These are phyloP conservation scores for Oryza meridionalis DNA, from an alignment of 176 grass and related monocot genomes.

Conservation along the genomic window DNA sequence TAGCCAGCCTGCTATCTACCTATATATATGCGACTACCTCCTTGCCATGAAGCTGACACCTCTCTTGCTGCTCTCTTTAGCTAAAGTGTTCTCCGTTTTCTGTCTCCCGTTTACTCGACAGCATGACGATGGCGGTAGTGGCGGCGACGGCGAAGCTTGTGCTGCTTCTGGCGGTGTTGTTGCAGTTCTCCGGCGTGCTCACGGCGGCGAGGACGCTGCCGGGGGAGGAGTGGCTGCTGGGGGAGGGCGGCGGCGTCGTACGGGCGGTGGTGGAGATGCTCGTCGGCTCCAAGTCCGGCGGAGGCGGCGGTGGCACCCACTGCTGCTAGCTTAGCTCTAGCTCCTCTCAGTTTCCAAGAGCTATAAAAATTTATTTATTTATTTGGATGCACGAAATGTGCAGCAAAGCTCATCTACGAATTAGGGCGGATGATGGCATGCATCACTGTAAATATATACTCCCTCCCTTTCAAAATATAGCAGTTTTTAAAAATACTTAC, in stretches of 20 bases:
- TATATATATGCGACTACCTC: not conserved
- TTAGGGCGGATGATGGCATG: too few relatives aligned
- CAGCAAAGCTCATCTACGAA: too few relatives aligned
- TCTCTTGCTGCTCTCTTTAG: not conserved
- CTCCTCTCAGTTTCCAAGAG: too few relatives aligned
- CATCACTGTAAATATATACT: too few relatives aligned
- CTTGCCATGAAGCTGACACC: not conserved
- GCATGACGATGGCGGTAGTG: not conserved
- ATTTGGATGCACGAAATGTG: too few relatives aligned
- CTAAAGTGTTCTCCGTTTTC: not conserved
- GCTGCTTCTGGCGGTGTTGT: not conserved
- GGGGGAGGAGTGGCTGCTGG: not conserved
- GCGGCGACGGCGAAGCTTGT: not conserved
- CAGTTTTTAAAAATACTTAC: too few relatives aligned
- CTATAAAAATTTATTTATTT: too few relatives aligned
- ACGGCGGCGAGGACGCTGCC: slow-evolving; percentile 29
- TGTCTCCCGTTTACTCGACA: not conserved
- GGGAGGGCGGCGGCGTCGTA: not conserved
- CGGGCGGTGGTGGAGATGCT: slow-evolving; percentile 27
- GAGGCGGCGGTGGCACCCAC: not conserved
- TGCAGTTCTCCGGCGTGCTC: not conserved
- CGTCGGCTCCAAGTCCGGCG: slow-evolving; percentile 11
- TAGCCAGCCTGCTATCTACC: not conserved
- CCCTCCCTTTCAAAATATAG: too few relatives aligned
- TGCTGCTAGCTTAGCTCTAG: slow-evolving; percentile 19